These are phyloP conservation scores for Nicotiana sylvestris DNA, from an alignment of 257 asterid genomes.

Conservation along the genomic window DNA sequence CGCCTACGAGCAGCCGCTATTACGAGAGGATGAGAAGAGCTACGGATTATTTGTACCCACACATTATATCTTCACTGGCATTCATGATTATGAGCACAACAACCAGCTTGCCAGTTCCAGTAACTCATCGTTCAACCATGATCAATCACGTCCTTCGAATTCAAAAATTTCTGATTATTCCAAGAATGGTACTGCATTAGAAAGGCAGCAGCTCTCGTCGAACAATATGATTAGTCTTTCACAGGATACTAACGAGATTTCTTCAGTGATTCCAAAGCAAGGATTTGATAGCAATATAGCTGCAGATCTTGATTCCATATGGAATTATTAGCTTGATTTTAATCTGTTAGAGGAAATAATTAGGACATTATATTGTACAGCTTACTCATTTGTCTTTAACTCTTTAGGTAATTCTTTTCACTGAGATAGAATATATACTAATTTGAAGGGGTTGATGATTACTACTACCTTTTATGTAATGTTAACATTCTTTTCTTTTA, in stretches of 20 bases:
- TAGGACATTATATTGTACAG: background rate
- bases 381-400: background rate
- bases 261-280: constrained; percentile 23
- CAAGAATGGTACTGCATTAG: background rate
- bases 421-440: background rate
- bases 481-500: background rate
- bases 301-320: constrained; percentile 20
- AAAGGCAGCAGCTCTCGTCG: constrained; percentile 23
- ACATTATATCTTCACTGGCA: background rate
- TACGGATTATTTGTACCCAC: background rate
- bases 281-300: constrained; percentile 1
- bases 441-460: too few relatives aligned
- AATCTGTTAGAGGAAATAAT: background rate
- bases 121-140: background rate
- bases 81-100: background rate
- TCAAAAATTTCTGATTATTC: background rate
- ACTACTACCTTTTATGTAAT: too few relatives aligned
- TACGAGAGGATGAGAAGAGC: background rate
- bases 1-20: background rate
- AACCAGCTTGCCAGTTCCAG: constrained; percentile 6
- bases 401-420: background rate
- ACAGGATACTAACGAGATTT: constrained; percentile 47
- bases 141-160: constrained; percentile 8
- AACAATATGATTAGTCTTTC: constrained; percentile 42
- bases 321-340: constrained; percentile 18